These are phyloP conservation scores for Chaetomium sp. DNA, from an alignment of 2,329 filamentous ascomycete genomes.

Conservation along the genomic window DNA sequence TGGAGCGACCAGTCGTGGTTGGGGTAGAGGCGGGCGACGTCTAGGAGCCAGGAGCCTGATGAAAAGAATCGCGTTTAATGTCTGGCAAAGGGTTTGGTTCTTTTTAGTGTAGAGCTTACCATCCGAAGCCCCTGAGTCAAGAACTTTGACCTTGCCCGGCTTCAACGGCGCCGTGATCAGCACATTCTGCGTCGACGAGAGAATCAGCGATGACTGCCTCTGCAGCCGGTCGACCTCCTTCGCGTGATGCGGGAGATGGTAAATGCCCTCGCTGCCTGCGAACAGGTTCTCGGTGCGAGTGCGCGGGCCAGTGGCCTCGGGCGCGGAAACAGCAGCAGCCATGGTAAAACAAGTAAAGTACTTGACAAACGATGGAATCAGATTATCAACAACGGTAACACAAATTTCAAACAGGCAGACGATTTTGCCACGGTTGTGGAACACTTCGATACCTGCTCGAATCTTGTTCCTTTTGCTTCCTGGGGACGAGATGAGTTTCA, in stretches of 20 bases:
- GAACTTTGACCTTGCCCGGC: background rate
- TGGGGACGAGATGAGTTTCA: too few relatives aligned
- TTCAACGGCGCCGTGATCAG: background rate
- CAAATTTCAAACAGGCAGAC: too few relatives aligned
- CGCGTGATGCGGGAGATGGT: background rate
- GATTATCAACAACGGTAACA: too few relatives aligned
- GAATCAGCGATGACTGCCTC: background rate
- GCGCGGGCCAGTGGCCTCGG: too few relatives aligned
- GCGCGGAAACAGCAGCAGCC: background rate
- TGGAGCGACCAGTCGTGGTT: background rate
- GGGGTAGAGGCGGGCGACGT: background rate
- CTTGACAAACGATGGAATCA: too few relatives aligned
- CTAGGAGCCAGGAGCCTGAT: background rate
- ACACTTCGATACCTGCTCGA: too few relatives aligned
- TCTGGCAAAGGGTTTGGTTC: too few relatives aligned
- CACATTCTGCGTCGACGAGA: background rate
- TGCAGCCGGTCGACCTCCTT: background rate
- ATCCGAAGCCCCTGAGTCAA: background rate
- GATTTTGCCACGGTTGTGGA: too few relatives aligned
- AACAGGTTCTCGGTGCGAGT: background rate
- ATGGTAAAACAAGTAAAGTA: too few relatives aligned
- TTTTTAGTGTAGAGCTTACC: too few relatives aligned
- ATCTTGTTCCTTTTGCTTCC: too few relatives aligned
- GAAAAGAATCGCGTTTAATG: too few relatives aligned
- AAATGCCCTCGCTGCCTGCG: background rate